Conservation (phyloP, 1,284 basidiomycete genomes). For the Malassezia slooffiae region DNA sequence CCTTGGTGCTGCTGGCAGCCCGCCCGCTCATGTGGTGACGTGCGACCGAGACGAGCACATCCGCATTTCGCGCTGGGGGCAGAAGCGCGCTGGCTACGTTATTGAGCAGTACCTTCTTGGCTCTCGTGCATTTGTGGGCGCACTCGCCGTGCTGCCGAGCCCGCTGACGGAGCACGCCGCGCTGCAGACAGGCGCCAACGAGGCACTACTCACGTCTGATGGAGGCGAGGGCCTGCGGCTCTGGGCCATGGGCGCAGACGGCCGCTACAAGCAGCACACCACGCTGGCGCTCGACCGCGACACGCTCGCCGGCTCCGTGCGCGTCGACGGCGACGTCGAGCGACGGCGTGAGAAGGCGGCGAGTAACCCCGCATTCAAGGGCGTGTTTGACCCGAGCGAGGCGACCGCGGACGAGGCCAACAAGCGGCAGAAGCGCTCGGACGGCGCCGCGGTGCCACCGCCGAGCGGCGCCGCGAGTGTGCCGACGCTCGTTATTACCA, state of each 20-base stretch:
- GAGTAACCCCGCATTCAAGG: slow-evolving; percentile 3
- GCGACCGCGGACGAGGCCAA: background rate
- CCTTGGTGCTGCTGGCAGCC: slow-evolving; percentile 12
- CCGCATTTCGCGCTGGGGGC: slow-evolving; percentile 41
- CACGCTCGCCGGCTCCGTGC: slow-evolving; percentile 2
- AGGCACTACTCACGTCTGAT: slow-evolving; percentile 26
- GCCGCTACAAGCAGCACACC: slow-evolving; percentile 1
- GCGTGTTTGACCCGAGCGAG: slow-evolving; percentile 7
- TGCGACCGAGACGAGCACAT: slow-evolving; percentile 45
- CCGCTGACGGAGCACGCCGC: background rate
- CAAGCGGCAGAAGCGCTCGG: slow-evolving; percentile 1
- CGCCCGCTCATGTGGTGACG: slow-evolving; percentile 23
- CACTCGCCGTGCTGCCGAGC: slow-evolving; percentile 19
- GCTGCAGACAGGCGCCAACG: slow-evolving; percentile 3
- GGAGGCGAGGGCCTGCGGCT: slow-evolving; percentile 27
- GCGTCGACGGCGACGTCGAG: slow-evolving; percentile 10
- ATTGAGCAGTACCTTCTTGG: slow-evolving; percentile 35
- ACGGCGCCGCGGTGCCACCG: background rate
- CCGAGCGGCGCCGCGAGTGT: slow-evolving; percentile 9
- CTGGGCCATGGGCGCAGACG: slow-evolving; percentile 13
- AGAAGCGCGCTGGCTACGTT: slow-evolving; percentile 25
- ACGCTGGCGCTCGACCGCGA: slow-evolving; percentile 3
- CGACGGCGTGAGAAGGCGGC: slow-evolving; percentile 7
- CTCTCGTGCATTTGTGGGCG: slow-evolving; percentile 29
- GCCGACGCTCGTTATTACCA: slow-evolving; percentile 24